Percentiles rank a stretch among this genome's conserved stretches.
These are phyloP conservation scores for Xerocomus spinulosus DNA, from an alignment of 768 basidiomycete species.

Conservation along the genomic window DNA sequence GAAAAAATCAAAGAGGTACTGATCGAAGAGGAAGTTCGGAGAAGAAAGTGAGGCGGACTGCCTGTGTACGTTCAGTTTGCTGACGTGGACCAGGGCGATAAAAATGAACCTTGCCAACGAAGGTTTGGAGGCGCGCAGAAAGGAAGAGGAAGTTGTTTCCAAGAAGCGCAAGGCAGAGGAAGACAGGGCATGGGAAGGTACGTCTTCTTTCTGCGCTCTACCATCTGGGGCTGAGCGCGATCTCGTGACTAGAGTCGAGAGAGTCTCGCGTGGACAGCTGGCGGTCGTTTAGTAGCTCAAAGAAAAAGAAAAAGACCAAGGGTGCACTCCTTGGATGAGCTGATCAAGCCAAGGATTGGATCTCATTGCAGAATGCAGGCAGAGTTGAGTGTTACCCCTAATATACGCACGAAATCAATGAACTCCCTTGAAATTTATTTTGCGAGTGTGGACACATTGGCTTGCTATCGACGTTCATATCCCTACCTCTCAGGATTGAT, in stretches of 20 bases:
- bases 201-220: conserved; percentile 4
- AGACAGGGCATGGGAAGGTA: conserved; percentile 88
- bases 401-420: conserved; percentile 10
- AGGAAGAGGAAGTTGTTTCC: conserved; percentile 75
- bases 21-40: conserved; percentile 84
- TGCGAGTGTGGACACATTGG: too few species aligned
- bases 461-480: too few species aligned
- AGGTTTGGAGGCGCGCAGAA: conserved; percentile 88
- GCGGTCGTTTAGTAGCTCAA: conserved; percentile 66
- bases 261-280: conserved; percentile 84
- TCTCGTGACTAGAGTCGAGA: conserved; percentile 47
- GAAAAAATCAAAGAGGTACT: conserved; percentile 77
- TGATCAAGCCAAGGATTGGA: background rate
- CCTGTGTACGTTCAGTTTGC: background rate
- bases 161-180: conserved; percentile 88
- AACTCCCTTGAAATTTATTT: conserved; percentile 1
- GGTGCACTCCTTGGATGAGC: conserved; percentile 59
- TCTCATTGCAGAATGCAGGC: background rate
- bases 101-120: conserved; percentile 92
- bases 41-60: conserved; percentile 61
- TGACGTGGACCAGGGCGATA: conserved; percentile 54
- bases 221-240: background rate
- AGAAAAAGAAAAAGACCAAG: conserved; percentile 85
- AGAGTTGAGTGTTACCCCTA: conserved; percentile 15
- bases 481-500: too few species aligned